Percentiles rank a stretch among this genome's conserved stretches.
phyloP scores from a whole-genome alignment of 169 alveolate genomes.

The Miamiensis avidus region DNA sequence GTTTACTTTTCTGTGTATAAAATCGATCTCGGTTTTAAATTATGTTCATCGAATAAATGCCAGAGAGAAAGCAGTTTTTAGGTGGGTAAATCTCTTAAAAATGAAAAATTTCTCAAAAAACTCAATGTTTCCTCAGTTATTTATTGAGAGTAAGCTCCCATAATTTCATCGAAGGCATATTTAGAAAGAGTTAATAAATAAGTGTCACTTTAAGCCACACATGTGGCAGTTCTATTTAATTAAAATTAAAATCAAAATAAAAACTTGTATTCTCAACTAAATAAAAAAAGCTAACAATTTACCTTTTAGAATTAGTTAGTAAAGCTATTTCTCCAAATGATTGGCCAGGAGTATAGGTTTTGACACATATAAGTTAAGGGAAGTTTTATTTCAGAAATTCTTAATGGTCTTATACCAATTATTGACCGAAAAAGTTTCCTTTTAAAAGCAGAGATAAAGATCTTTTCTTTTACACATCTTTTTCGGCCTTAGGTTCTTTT shows the following conservation, averaged over 20 bases:
- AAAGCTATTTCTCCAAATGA: slow-evolving; percentile 19
- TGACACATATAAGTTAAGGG: neutral
- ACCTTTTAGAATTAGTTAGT: slow-evolving; percentile 14
- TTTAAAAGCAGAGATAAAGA: neutral
- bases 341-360: slow-evolving; percentile 8
- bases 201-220: neutral
- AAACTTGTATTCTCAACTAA: neutral
- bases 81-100: slow-evolving; percentile 11
- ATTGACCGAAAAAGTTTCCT: neutral
- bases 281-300: neutral
- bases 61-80: slow-evolving; percentile 7
- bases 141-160: slow-evolving; percentile 13
- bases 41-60: slow-evolving; percentile 16
- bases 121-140: slow-evolving; percentile 2
- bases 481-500: too few relatives aligned
- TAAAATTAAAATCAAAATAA: neutral
- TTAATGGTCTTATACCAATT: slow-evolving; percentile 2
- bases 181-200: slow-evolving; percentile 9
- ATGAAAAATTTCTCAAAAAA: slow-evolving; percentile 13
- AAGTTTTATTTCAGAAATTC: neutral
- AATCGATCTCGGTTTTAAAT: neutral
- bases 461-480: neutral
- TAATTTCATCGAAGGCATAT: slow-evolving; percentile 7
- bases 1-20: slow-evolving; percentile 9
- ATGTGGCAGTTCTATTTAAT: slow-evolving; percentile 13